Base-by-base conservation (phyloP, 148 eudicot genomes). In the Arbutus unedo region DNA sequence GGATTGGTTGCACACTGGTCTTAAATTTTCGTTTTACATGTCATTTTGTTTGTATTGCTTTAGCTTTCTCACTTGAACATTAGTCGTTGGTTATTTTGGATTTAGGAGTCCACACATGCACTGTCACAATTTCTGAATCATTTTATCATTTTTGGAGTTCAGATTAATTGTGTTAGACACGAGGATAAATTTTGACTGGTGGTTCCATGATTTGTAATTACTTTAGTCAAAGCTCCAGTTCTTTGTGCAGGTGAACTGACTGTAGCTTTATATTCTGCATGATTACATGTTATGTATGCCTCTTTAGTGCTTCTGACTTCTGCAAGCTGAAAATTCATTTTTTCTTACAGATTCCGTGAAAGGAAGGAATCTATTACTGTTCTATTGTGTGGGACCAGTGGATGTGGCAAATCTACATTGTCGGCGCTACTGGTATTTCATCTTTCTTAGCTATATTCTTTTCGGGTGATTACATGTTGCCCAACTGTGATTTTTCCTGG, bases 331-430 rank as follows among this genome's bases (percentile, higher is more conserved):
- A 8, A 25, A 23, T 3, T 5, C n/a, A 14, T 74, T 74, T 50
- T 70, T 70, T 9, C 48, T 60, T 31, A 49, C 92, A 95, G 98
- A 86, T 90, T 93, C 56, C 89, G 96, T 55, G 98, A 95, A 84
- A 90, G 93, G 88, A 95, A 92, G 90, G 98, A 93, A 87, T 95
- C 98, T 38, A 82, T 95, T 64, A 92, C 98, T 23, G 92, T 95
- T 85, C 77, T 95, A 83, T 85, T 93, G 82, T 95, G 98, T 87
- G 98, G 98, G 57, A 95, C 98, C 31, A 95, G 98, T 85, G 98
- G 98, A 86, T 95, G 98, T 80, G 98, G 98, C 44, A 95, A 95
- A 84, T 95, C 98, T 70, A 95, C 98, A 8, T 88, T 95, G 90
- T 95, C 98, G 64, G 96, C 98, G 19, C 89, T 95, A 80, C 90